Evolutionary conservation across 2,329 filamentous ascomycete species (phyloP).

Genomic region (Fusarium xyrophilum): DNA sequence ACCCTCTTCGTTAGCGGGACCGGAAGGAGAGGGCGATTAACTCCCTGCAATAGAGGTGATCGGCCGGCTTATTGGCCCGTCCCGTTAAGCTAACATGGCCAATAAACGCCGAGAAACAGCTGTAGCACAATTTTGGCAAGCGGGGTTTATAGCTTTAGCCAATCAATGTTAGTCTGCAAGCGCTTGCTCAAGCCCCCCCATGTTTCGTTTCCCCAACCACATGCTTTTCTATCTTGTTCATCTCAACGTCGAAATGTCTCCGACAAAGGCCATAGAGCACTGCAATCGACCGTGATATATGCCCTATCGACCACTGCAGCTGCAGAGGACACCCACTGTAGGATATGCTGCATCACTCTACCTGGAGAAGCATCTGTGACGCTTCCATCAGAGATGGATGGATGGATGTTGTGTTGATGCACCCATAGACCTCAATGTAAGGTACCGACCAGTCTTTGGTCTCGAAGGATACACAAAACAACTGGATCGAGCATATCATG

Average conservation of each 20-base stretch:
- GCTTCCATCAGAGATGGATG: constrained; percentile 17
- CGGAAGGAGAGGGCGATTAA: constrained; percentile 46
- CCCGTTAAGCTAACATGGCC: constrained; percentile 40
- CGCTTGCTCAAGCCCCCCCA: constrained; percentile 32
- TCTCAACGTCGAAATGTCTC: constrained; percentile 16
- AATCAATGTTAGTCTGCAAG: constrained; percentile 24
- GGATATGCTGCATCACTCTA: constrained; percentile 11
- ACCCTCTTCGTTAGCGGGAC: constrained; percentile 36
- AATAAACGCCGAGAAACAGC: constrained; percentile 47
- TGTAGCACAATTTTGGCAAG: constrained; percentile 40
- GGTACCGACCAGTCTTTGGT: constrained; percentile 33
- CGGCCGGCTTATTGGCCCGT: constrained; percentile 45
- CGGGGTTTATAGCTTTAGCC: constrained; percentile 3
- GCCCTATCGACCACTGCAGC: background rate
- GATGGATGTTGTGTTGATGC: constrained; percentile 26
- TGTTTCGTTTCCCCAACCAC: constrained; percentile 45
- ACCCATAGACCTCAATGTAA: constrained; percentile 35
- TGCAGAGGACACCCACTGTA: constrained; percentile 9
- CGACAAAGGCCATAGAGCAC: background rate
- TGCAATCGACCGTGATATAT: background rate
- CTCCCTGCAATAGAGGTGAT: constrained; percentile 48
- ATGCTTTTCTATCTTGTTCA: constrained; percentile 38
- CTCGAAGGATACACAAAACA: constrained; percentile 10
- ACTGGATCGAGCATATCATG: constrained; percentile 33
- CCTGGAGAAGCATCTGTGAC: constrained; percentile 21